phyloP scores from a whole-genome alignment of 2,329 filamentous ascomycete species.

The Microdochium bolleyi region DNA sequence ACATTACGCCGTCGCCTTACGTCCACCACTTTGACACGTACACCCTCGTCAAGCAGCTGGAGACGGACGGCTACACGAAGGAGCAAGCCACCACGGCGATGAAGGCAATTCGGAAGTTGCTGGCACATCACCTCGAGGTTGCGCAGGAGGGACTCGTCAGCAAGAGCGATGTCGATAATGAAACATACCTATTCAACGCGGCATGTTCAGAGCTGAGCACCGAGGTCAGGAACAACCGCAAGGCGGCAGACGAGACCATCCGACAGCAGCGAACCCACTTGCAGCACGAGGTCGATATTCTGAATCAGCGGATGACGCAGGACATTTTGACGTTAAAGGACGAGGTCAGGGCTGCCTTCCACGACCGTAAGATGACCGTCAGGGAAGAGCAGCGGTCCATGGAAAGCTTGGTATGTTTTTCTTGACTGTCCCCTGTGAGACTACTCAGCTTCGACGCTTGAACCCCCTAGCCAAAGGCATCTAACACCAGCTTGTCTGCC shows the following conservation, averaged over 20 bases:
- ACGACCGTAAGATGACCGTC: conserved; percentile 89
- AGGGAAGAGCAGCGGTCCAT: conserved; percentile 78
- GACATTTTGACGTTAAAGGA: conserved; percentile 78
- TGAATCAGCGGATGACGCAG: conserved; percentile 77
- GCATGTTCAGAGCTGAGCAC: conserved; percentile 88
- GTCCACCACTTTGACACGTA: conserved; percentile 97
- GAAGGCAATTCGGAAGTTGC: conserved; percentile 77
- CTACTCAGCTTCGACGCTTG: background rate
- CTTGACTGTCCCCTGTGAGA: background rate
- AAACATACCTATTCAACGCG: conserved; percentile 87
- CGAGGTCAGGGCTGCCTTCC: conserved; percentile 90
- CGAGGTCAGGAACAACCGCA: conserved; percentile 73
- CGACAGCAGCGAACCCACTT: conserved; percentile 76
- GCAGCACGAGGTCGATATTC: conserved; percentile 92
- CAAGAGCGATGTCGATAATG: conserved; percentile 89
- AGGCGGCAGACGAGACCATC: conserved; percentile 70
- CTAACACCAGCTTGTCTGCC: conserved; percentile 4
- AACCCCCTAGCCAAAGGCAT: background rate
- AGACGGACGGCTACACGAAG: conserved; percentile 60
- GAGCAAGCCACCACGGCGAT: conserved; percentile 77
- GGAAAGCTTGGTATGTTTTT: conserved; percentile 61
- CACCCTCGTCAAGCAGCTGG: conserved; percentile 73
- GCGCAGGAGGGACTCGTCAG: conserved; percentile 76
- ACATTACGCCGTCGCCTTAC: conserved; percentile 68
- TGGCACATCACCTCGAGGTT: conserved; percentile 72